phyloP scores from a whole-genome alignment of 2,329 filamentous ascomycete species.

The Aureobasidium sp. region DNA sequence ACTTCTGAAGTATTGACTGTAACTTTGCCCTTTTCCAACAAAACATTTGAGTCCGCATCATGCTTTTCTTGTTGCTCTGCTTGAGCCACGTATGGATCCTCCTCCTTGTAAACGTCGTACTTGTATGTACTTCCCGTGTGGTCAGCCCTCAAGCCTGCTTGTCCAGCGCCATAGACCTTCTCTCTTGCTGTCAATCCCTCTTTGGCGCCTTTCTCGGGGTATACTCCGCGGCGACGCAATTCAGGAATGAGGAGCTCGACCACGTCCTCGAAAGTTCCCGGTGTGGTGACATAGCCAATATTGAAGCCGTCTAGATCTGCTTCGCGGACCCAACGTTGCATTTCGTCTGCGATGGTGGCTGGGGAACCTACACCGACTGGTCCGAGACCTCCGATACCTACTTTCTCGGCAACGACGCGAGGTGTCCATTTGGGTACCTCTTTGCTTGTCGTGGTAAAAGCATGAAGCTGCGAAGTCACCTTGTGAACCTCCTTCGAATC shows the following conservation, averaged over 20 bases:
- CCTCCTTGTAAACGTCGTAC: slow-evolving; percentile 68
- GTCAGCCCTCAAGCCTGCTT: slow-evolving; percentile 62
- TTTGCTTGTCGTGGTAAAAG: slow-evolving; percentile 55
- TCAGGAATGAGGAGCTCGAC: slow-evolving; percentile 57
- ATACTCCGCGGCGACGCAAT: slow-evolving; percentile 41
- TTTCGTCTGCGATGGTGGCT: slow-evolving; percentile 51
- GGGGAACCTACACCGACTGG: slow-evolving; percentile 52
- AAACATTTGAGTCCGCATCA: not conserved
- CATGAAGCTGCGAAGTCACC: slow-evolving; percentile 55
- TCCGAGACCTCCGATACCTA: slow-evolving; percentile 30
- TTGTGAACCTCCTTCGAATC: slow-evolving; percentile 62
- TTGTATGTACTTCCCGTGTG: slow-evolving; percentile 67
- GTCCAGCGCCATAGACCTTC: slow-evolving; percentile 68
- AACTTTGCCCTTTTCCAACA: not conserved
- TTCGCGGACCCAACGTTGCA: slow-evolving; percentile 52
- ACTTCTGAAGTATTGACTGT: not conserved
- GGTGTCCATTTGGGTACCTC: slow-evolving; percentile 54
- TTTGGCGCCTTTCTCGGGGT: slow-evolving; percentile 1
- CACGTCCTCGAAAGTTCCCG: slow-evolving; percentile 59
- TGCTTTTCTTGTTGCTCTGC: not conserved
- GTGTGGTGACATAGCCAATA: slow-evolving; percentile 41
- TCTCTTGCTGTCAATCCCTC: slow-evolving; percentile 41
- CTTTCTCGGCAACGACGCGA: slow-evolving; percentile 44
- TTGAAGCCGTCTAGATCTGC: slow-evolving; percentile 44
- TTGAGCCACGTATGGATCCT: slow-evolving; percentile 39